These are phyloP conservation scores for Eimeria zaria DNA, from an alignment of 169 alveolate genomes.

Conservation along the genomic window DNA sequence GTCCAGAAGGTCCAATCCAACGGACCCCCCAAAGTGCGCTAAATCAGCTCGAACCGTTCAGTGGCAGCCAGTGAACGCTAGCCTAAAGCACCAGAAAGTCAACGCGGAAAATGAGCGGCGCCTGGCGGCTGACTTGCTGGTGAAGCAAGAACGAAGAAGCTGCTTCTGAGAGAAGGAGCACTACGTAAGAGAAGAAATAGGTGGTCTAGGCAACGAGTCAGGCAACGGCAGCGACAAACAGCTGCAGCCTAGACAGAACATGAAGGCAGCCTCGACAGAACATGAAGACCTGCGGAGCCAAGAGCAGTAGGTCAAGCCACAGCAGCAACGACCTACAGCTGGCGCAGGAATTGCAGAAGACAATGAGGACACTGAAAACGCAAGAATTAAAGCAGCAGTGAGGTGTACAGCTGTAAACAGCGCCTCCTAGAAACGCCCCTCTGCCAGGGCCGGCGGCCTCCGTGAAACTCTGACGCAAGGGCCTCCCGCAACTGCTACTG, in stretches of 20 bases:
- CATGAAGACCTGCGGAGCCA: constrained; percentile 22
- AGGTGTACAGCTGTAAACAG: constrained; percentile 45
- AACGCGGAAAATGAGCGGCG: neutral
- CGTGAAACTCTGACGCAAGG: constrained; percentile 51
- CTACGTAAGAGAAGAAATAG: neutral
- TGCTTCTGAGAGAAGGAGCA: constrained; percentile 11
- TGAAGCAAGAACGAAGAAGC: neutral
- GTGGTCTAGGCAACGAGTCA: neutral
- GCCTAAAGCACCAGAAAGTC: constrained; percentile 8
- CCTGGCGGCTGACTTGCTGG: constrained; percentile 1
- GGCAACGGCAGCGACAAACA: constrained; percentile 20
- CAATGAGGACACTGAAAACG: constrained; percentile 28
- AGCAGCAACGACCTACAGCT: constrained; percentile 5
- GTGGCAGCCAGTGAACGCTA: neutral
- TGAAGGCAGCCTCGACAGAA: constrained; percentile 32
- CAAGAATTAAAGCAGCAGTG: neutral
- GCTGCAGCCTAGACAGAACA: constrained; percentile 24
- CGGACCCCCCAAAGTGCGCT: neutral
- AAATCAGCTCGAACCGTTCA: neutral
- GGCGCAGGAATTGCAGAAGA: neutral
- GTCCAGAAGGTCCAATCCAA: constrained; percentile 12
- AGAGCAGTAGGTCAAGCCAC: constrained; percentile 17
- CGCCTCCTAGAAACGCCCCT: constrained; percentile 51
- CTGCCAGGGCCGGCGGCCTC: constrained; percentile 57
- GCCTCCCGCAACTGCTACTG: constrained; percentile 58